Evolutionary conservation across 768 basidiomycete genomes (phyloP), one percentile per base, ranked within the genome.

Genomic region (Tylopilus felleus): DNA sequence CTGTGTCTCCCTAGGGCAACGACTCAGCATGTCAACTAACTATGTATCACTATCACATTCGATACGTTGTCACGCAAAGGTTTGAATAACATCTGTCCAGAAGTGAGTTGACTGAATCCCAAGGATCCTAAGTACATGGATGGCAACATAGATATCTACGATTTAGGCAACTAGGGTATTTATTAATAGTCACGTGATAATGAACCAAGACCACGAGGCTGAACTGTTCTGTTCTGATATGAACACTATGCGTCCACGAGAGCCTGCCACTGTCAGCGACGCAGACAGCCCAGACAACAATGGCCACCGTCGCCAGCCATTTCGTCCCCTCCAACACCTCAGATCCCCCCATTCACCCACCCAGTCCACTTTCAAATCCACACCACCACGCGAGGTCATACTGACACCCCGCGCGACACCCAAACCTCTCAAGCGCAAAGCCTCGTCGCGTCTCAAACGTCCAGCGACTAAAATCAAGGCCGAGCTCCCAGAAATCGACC

Each of bases 361-460:
- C 82, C 72, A 54, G 58, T 80, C 28, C 77, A 74, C 13, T 73
- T 5, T 46, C 52, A 77, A 82, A n/a, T 87, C 87, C 61, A 86
- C 85, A 0, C 86, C 88, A 1, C 88, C 88, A 0, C 77, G 81
- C 45, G 80, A 85, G 59, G 77, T 89, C 42, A 66, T 80, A 75
- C 81, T 16, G 52, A 70, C 40, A 44, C 69, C 51, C 48, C 64
- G 65, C 64, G 64, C 63, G 25, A 65, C 64, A 0, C 47, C 71
- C 68, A 39, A 80, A 73, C 64, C 75, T 71, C 0, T 73, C 67
- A 60, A 72, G 60, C 78, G 70, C 65, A 77, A 67, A 46, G 45
- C 59, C 2, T 51, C 62, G 4, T 51, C 65, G 19, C 67, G 66
- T 21, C 25, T 49, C 57, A 67, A 70, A 62, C 57, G 55, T 2